phyloP scores from a whole-genome alignment of 371 early-diverging fungal species.

The Mucor irregularis region DNA sequence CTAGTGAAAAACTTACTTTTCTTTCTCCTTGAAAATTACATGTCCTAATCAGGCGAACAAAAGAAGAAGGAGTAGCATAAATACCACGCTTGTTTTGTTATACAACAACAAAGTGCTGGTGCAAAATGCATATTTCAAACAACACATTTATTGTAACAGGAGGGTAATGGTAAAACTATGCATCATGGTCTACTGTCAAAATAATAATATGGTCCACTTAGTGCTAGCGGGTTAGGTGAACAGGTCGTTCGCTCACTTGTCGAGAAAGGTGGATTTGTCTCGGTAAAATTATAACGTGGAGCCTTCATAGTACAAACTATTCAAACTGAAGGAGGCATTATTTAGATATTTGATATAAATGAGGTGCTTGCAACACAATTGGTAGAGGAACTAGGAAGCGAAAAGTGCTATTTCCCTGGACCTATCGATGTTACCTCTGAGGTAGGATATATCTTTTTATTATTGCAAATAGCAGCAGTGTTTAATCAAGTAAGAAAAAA shows the following conservation, averaged over 20 bases:
- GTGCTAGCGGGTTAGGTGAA: constrained; percentile 47
- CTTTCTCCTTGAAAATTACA: no score
- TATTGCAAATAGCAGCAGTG: no score
- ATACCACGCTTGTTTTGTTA: not conserved
- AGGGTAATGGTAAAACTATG: constrained; percentile 24
- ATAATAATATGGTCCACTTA: constrained; percentile 6
- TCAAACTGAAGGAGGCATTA: not conserved
- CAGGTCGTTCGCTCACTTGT: constrained; percentile 27
- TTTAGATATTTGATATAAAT: constrained; percentile 57
- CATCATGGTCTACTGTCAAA: no score
- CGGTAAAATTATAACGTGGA: no score
- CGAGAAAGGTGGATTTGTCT: constrained; percentile 22
- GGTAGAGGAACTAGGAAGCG: constrained; percentile 29
- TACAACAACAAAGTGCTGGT: not conserved
- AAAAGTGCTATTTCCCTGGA: constrained; percentile 43
- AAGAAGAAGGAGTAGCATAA: constrained; percentile 14
- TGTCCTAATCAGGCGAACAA: constrained; percentile 42
- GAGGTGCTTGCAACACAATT: constrained; percentile 20
- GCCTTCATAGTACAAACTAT: no score
- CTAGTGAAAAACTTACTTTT: no score
- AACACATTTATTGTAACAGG: constrained; percentile 42
- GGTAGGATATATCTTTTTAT: constrained; percentile 12
- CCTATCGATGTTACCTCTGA: constrained; percentile 50
- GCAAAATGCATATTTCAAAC: constrained; percentile 23
- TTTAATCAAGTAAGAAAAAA: not conserved